Base-by-base conservation (phyloP, 495 filamentous ascomycete genomes). In the Aspergillus bertholletiae region DNA sequence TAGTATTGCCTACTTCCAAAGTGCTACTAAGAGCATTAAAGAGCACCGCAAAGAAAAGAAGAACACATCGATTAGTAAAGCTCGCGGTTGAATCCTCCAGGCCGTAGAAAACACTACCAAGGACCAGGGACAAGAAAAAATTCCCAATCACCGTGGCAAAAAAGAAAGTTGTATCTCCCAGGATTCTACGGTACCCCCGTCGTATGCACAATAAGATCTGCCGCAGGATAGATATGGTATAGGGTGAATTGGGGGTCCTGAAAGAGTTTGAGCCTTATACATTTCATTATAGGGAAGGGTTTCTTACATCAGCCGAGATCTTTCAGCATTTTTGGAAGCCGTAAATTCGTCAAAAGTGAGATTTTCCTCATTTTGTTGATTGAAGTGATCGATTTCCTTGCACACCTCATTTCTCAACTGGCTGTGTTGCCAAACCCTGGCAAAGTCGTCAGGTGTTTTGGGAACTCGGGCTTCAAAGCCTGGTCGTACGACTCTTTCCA, bases 11-110 rank as follows among this genome's bases (percentile, higher is more conserved):
- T n/a, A n/a, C n/a, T n/a, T n/a, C n/a, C n/a, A n/a, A n/a, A 49
- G 84, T 77, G 61, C 82, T 87, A 35, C 85, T 74, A 57, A 96
- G 95, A 23, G 90, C 90, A 66, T 93, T 95, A 68, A 95, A 23
- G 28, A 97, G 76, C 62, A 93, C 84, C 28, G 89, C 85, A 65
- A 96, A 95, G 79, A 96, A 97, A 7, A 97, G 73, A 5, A 96
- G 72, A 40, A 87, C 87, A 17, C 88, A 89, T 18, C 89, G 81
- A 51, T 80, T 77, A 74, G 84, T 96, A 72, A 96, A 93, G 66
- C 81, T 87, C 23, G 64, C 62, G 0, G 90, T 89, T 13, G 75
- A 75, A 3, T 56, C 62, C 17, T 76, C 64, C 9, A 94, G 64
- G 57, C 95, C 85, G 71, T 85, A 93, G 73, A 96, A 97, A 40